Percentiles rank a stretch among this genome's conserved stretches.
phyloP scores from a whole-genome alignment of 2,329 filamentous ascomycete genomes.

The Colletotrichum sp. region DNA sequence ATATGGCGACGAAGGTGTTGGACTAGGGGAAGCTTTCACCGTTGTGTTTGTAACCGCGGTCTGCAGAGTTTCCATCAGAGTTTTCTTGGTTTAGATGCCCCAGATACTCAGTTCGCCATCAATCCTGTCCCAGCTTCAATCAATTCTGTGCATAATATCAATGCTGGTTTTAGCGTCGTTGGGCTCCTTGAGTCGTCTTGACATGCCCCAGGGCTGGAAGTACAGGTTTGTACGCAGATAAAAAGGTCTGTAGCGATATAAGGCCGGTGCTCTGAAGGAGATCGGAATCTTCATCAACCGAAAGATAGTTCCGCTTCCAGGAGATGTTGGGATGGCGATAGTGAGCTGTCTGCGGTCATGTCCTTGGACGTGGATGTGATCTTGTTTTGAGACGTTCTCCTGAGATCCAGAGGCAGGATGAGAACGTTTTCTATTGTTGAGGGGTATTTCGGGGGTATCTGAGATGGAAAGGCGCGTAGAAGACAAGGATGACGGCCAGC shows the following conservation, averaged over 20 bases:
- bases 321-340: fast-evolving
- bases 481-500: too few relatives aligned
- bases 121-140: fast-evolving
- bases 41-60: fast-evolving
- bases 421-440: background rate
- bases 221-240: background rate
- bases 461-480: fast-evolving
- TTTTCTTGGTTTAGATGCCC: background rate
- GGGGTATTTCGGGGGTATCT: too few relatives aligned
- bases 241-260: background rate
- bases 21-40: background rate
- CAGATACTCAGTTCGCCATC: background rate
- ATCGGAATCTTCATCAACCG: fast-evolving
- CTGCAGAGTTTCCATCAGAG: background rate
- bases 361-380: background rate
- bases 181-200: background rate
- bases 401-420: background rate
- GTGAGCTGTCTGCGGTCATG: fast-evolving
- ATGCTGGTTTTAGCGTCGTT: too few relatives aligned
- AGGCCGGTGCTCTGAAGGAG: background rate
- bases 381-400: background rate
- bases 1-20: fast-evolving
- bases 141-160: too few relatives aligned
- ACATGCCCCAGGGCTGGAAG: fast-evolving
- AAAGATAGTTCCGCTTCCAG: background rate